phyloP scores from a whole-genome alignment of 129 eudicot genomes.

The Chrysanthemum seticuspe region DNA sequence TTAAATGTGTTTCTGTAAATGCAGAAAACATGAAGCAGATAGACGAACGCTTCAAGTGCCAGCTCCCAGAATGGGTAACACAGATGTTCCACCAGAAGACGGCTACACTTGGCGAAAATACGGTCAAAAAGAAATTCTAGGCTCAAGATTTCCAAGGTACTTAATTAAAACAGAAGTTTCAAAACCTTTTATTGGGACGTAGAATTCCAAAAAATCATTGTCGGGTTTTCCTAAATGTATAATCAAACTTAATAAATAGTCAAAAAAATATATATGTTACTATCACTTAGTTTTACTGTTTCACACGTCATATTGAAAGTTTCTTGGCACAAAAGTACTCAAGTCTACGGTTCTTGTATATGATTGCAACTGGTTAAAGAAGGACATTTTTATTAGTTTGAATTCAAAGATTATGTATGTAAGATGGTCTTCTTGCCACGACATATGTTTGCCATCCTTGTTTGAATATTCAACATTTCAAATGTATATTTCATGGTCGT shows the following conservation, averaged over 20 bases:
- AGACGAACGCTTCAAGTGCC: constrained; percentile 41
- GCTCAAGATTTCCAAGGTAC: constrained; percentile 74
- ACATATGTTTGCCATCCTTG: constrained; percentile 16
- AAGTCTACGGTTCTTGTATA: constrained; percentile 20
- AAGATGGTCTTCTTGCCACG: constrained; percentile 36
- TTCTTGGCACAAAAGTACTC: constrained; percentile 10
- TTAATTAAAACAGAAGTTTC: background rate
- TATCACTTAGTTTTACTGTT: background rate
- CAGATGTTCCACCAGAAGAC: constrained; percentile 89
- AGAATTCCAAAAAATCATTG: background rate
- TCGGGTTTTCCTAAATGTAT: too few relatives aligned
- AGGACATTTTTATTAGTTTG: constrained; percentile 24
- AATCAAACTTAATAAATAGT: background rate
- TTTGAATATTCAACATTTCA: constrained; percentile 39
- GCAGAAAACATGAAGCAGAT: constrained; percentile 50
- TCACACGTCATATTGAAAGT: constrained; percentile 23
- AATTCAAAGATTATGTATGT: constrained; percentile 32
- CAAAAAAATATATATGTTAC: background rate
- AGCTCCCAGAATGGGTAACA: constrained; percentile 85
- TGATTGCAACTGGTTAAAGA: constrained; percentile 32
- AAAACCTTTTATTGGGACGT: background rate
- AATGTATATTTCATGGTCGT: constrained; percentile 10
- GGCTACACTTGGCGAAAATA: constrained; percentile 95
- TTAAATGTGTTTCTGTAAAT: background rate
- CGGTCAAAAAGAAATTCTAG: constrained; percentile 90